Conservation (phyloP, 495 filamentous ascomycete genomes). For the Neurospora intermedia region DNA sequence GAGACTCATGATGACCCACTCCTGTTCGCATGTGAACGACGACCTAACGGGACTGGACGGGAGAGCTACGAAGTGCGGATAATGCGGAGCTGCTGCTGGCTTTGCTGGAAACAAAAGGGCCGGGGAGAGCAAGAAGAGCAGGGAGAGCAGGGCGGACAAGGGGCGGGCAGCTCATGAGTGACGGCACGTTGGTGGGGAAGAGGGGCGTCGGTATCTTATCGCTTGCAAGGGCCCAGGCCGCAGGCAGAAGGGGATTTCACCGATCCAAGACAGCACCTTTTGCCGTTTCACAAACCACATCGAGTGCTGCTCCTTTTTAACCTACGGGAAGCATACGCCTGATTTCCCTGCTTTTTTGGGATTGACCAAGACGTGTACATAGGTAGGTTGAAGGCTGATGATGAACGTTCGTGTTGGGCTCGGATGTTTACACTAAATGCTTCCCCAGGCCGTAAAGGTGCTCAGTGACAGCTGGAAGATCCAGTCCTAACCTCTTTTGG, state of each 20-base stretch:
- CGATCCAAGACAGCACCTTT: neutral
- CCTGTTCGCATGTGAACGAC: neutral
- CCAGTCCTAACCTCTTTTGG: neutral
- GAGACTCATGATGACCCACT: neutral
- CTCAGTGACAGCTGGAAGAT: neutral
- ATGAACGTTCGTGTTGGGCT: neutral
- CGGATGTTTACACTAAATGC: neutral
- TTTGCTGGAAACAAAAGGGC: neutral
- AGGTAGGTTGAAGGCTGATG: neutral
- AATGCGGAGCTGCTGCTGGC: neutral
- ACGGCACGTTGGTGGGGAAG: neutral
- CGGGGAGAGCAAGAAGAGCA: neutral
- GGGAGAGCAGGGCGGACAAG: neutral
- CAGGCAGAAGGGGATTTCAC: neutral
- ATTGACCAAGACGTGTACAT: neutral
- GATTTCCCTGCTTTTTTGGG: neutral
- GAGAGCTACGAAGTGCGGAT: neutral
- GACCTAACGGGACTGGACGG: neutral
- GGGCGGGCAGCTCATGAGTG: neutral
- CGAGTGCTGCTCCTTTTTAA: neutral
- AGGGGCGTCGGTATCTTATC: neutral
- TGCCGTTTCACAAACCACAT: neutral
- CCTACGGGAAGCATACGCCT: neutral
- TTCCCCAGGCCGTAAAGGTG: neutral
- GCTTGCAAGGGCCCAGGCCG: neutral